Base-by-base conservation (phyloP, 306 rosid species). In the Cyclanthera cordifolia region DNA sequence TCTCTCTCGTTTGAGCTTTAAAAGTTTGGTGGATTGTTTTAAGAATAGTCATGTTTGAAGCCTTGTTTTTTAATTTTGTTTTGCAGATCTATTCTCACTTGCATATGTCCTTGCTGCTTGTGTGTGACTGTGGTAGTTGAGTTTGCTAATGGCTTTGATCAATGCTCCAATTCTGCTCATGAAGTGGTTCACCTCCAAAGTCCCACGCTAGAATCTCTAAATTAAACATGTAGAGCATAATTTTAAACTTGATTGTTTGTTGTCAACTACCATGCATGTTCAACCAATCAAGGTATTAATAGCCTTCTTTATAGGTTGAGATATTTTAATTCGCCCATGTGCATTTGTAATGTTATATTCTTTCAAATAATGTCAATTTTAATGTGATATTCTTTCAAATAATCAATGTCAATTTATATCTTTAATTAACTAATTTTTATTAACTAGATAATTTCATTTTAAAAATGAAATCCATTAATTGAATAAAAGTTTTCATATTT, bases 101-200 rank as follows among this genome's bases (percentile, higher is more conserved):
- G 96, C 78, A 69, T 91, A 78, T 91, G 96, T 23, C 96, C 97
- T 4, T 91, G 97, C 74, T 91, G 97, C 67, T 82, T 91, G 67
- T 88, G 96, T 50, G 90, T 79, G 82, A 91, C 97, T 8, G 45
- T 86, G 68, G 71, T 86, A 5, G 86, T 88, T 49, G 97, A 88
- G 85, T 72, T 91, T 58, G 97, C 95, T n/a, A 23, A 53, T 86
- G 69, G 85, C 72, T 2, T 68, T 88, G 73, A 80, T 91, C 74
- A 85, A 79, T 83, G 90, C 88, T 81, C 96, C 97, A 3, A 73
- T 88, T 75, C 6, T 20, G 11, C 81, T 91, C 65, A 91, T 91
- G 91, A 43, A 86, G 71, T 86, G 97, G 96, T 91, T 91, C 84
- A 86, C 79, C 49, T 86, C 91, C 48, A 86, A 86, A 78, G 88